phyloP scores from a whole-genome alignment of 2,329 filamentous ascomycete species.

The Trichoderma afroharzianum region DNA sequence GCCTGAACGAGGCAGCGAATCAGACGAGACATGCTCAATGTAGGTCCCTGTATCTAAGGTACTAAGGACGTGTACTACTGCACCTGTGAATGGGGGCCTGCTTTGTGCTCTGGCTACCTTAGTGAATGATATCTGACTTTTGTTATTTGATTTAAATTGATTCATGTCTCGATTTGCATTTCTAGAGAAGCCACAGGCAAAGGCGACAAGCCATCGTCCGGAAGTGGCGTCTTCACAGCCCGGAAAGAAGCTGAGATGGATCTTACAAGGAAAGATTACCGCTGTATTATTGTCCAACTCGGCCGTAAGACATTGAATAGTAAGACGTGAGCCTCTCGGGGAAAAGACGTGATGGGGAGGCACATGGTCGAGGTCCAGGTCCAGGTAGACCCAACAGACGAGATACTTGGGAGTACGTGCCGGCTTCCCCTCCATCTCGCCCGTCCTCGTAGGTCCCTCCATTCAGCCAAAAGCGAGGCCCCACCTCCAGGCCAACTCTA shows the following conservation, averaged over 20 bases:
- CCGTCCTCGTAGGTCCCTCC: background rate
- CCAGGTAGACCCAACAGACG: background rate
- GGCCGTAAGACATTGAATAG: background rate
- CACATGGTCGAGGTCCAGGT: background rate
- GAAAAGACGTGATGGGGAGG: background rate
- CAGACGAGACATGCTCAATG: background rate
- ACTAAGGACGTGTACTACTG: background rate
- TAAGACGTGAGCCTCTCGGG: background rate
- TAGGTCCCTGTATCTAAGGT: background rate
- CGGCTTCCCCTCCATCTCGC: background rate
- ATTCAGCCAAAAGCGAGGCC: slow-evolving; percentile 11
- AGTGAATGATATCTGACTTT: background rate
- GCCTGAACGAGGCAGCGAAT: slow-evolving; percentile 8
- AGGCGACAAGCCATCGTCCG: background rate
- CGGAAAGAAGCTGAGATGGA: background rate
- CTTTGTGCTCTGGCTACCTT: background rate
- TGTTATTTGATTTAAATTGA: background rate
- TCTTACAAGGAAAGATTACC: background rate
- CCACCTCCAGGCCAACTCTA: slow-evolving; percentile 15
- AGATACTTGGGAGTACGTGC: background rate
- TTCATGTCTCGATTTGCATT: background rate
- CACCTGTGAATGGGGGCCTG: background rate
- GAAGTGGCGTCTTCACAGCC: background rate
- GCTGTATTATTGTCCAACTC: background rate
- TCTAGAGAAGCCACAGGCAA: background rate